Base-by-base conservation (phyloP, 73 alveolate genomes). In the Paramecium caudatum region DNA sequence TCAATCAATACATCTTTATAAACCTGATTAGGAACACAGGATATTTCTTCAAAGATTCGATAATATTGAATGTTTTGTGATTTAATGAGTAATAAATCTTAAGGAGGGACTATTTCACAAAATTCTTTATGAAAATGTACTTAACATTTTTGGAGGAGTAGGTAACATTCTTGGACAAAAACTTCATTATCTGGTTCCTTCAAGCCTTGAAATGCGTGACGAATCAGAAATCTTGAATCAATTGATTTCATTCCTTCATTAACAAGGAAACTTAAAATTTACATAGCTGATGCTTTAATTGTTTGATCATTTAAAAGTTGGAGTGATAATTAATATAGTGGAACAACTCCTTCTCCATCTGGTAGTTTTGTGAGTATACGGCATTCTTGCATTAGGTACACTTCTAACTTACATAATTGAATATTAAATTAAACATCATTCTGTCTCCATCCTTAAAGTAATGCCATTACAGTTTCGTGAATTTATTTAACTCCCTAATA, bases 381-480 rank as follows among this genome's bases (percentile, higher is more conserved):
- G 10, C 88, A 41, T 39, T 37, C 43, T 16, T 74, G 39, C 39
- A 74, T 41, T 17, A 74, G 15, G 19, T 41, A 37, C 1, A 74
- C 55, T 12, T 36, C 65, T 41, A 74, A 74, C 43, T 74, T 74
- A 17, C 43, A 37, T 41, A 74, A 41, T 21, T 19, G 23, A 16
- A 37, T 74, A 74, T 41, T 74, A 13, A 74, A 37, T 43, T 74
- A 1, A 16, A 5, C 1, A 41, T 74, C 88, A 27, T 27, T 27
- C 30, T 74, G 8, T 41, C 43, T 74, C 88, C 88, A 74, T 27
- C 33, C 46, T 17, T 45, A 74, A 1, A 74, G 21, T 13, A 74
- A 15, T 0, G 43, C 39, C 17, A 74, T 30, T 9, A 5, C 47
- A 16, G 88, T 74, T 74, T 74, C 88, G 19, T 74, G 88, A 74